phyloP scores from a whole-genome alignment of 2,329 filamentous ascomycete genomes.

The Cytospora chrysosperma region DNA sequence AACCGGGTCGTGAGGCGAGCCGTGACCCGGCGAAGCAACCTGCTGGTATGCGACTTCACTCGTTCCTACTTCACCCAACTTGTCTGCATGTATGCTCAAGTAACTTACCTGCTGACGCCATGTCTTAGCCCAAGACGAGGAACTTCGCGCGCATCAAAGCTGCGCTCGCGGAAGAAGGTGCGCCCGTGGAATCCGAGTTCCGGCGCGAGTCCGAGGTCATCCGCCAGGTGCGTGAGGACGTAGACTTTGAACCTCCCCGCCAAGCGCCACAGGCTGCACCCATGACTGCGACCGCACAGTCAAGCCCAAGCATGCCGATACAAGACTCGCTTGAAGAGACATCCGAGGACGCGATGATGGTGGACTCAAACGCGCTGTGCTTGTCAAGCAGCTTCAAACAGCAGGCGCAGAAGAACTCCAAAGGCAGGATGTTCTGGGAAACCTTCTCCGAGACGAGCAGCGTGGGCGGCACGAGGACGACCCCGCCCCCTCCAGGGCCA shows the following conservation, averaged over 20 bases:
- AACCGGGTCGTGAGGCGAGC: conserved; percentile 77
- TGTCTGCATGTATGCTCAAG: not conserved
- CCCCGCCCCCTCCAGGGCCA: conserved; percentile 64
- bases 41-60: conserved; percentile 63
- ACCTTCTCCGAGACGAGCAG: conserved; percentile 67
- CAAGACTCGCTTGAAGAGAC: conserved; percentile 68
- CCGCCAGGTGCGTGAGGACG: conserved; percentile 88
- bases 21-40: conserved; percentile 83
- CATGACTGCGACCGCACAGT: conserved; percentile 57
- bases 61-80: not conserved
- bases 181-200: conserved; percentile 84
- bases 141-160: conserved; percentile 91
- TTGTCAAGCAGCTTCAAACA: conserved; percentile 71
- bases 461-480: conserved; percentile 42
- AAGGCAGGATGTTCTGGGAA: conserved; percentile 74
- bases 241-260: conserved; percentile 53
- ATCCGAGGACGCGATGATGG: conserved; percentile 67
- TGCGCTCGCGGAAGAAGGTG: conserved; percentile 81
- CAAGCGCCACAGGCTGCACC: conserved; percentile 40
- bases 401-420: conserved; percentile 69
- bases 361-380: conserved; percentile 45
- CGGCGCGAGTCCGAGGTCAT: conserved; percentile 93
- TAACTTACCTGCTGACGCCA: conserved; percentile 31
- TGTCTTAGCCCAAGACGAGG: conserved; percentile 82
- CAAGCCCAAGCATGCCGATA: conserved; percentile 66